These are phyloP conservation scores for Chrysopogon serrulatus DNA, from an alignment of 176 grass and related monocot species.

Conservation along the genomic window DNA sequence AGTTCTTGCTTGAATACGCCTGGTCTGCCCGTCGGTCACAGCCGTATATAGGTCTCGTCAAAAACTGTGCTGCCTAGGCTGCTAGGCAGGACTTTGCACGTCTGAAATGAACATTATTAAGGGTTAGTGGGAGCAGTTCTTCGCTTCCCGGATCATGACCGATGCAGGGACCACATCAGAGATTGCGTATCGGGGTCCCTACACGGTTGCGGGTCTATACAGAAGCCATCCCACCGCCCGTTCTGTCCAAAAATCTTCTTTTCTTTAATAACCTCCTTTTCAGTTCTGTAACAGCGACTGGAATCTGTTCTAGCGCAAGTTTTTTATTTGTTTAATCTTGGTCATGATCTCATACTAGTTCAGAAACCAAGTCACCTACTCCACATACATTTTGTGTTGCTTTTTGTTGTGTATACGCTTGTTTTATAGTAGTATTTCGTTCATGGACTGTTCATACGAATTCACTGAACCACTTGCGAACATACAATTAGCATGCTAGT, in stretches of 20 bases:
- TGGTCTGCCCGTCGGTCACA: neutral
- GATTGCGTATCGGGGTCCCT: neutral
- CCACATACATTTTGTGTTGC: neutral
- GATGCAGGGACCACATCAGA: neutral
- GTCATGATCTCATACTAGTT: neutral
- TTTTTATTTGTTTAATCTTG: neutral
- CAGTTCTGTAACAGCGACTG: conserved; percentile 4
- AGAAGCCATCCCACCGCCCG: neutral
- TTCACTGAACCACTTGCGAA: neutral
- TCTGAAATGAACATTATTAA: neutral
- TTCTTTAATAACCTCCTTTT: neutral
- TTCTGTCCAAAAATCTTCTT: conserved; percentile 15
- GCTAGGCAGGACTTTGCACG: neutral
- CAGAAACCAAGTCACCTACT: neutral
- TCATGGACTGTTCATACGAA: neutral
- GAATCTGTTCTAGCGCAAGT: neutral
- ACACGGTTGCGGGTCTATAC: neutral
- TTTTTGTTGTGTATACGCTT: neutral
- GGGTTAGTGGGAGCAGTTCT: neutral
- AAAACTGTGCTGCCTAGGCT: neutral
- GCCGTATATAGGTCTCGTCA: neutral
- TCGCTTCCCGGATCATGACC: neutral
- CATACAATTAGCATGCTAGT: neutral
- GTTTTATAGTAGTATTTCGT: neutral
- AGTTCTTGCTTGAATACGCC: neutral